Percentiles rank a stretch among this genome's conserved stretches.
phyloP scores from a whole-genome alignment of 768 basidiomycete genomes.

The Coprinopsis cinerea region DNA sequence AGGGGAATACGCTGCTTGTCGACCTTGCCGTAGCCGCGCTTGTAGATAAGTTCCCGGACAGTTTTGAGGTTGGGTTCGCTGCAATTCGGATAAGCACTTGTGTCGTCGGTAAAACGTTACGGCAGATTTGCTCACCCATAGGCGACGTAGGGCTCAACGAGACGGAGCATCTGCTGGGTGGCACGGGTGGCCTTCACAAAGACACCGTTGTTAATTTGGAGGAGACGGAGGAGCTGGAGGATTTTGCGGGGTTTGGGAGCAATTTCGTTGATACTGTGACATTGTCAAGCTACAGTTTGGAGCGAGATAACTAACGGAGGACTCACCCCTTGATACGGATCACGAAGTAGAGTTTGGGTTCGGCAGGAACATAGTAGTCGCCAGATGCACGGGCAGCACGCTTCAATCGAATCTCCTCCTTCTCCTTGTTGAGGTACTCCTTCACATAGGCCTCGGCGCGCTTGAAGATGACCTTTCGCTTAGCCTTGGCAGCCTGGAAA shows the following conservation, averaged over 20 bases:
- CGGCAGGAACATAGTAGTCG: constrained; percentile 96
- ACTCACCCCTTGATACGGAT: constrained; percentile 92
- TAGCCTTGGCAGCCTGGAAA: constrained; percentile 74
- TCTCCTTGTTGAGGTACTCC: constrained; percentile 90
- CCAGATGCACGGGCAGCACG: constrained; percentile 86
- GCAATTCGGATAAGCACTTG: neutral
- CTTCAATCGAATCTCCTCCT: constrained; percentile 94
- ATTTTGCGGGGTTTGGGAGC: constrained; percentile 99
- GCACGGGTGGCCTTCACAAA: constrained; percentile 97
- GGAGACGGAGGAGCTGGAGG: constrained; percentile 93
- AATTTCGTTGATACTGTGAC: constrained; percentile 93
- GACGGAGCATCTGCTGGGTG: constrained; percentile 95
- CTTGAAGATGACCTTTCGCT: constrained; percentile 98
- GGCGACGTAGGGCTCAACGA: constrained; percentile 95
- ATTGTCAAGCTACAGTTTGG: constrained; percentile 8
- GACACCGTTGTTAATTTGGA: constrained; percentile 99
- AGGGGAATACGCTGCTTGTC: constrained; percentile 97
- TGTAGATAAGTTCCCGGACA: constrained; percentile 96
- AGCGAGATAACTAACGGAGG: neutral
- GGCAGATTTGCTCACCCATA: constrained; percentile 62
- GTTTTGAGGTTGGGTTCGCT: constrained; percentile 97
- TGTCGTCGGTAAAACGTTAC: neutral
- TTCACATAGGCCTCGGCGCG: constrained; percentile 97
- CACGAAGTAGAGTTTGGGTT: constrained; percentile 97
- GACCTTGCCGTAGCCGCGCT: constrained; percentile 99